Percentiles rank a stretch among this genome's conserved stretches.
Conservation (phyloP, 208 protist species). For the Trypanosoma melophagium region DNA sequence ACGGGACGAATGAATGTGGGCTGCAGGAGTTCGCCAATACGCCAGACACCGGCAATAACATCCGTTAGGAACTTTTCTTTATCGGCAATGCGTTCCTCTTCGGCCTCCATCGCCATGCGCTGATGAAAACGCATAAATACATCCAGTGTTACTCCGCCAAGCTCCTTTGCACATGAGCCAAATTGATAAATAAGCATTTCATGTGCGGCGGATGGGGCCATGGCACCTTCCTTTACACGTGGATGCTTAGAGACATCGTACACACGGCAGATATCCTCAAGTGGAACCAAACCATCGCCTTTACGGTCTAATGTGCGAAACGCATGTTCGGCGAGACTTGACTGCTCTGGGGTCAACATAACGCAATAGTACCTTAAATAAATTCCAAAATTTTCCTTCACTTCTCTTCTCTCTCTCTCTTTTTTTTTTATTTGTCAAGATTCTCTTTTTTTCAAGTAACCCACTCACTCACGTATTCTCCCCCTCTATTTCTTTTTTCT, state of each 20-base stretch:
- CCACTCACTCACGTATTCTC: too few relatives aligned
- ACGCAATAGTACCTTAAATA: too few relatives aligned
- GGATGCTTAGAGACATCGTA: conserved; percentile 74
- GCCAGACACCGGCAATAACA: conserved; percentile 71
- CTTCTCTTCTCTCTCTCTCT: too few relatives aligned
- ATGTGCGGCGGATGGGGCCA: conserved; percentile 62
- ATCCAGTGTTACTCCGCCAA: conserved; percentile 71
- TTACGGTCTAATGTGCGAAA: conserved; percentile 33
- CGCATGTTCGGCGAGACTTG: conserved; percentile 19
- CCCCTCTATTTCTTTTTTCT: too few relatives aligned
- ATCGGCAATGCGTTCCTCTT: conserved; percentile 54
- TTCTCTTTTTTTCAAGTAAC: too few relatives aligned
- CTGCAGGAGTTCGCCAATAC: conserved; percentile 68
- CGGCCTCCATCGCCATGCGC: conserved; percentile 70
- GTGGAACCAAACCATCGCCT: conserved; percentile 40
- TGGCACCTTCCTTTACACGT: conserved; percentile 67
- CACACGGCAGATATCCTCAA: conserved; percentile 48
- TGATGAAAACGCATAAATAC: conserved; percentile 83
- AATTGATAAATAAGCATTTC: conserved; percentile 71
- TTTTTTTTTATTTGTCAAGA: too few relatives aligned
- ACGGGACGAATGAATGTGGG: conserved; percentile 72
- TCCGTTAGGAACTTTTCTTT: conserved; percentile 52
- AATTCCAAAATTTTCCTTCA: too few relatives aligned
- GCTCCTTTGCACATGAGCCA: conserved; percentile 38
- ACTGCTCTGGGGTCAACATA: conserved; percentile 24